Evolutionary conservation across 2,329 filamentous ascomycete species (phyloP), one percentile per base, ranked within the genome.

Genomic region (Colletotrichum costaricense): DNA sequence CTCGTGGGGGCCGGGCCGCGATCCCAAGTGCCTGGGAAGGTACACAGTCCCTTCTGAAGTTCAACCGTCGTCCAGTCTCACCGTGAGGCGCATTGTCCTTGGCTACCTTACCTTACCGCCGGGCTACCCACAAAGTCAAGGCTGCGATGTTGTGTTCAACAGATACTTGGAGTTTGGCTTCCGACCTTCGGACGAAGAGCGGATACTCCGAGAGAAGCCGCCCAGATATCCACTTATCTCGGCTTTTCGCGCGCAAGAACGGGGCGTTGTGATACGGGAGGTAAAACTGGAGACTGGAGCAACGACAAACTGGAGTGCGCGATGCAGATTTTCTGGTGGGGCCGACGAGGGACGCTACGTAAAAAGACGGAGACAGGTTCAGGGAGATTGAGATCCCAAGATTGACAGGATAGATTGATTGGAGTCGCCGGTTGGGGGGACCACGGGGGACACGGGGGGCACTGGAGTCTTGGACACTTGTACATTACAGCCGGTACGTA

Each of bases 131-230:
- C 8, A 46, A 33, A 66, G 33, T 33, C 35, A 46, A 46, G 52
- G 35, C 63, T 57, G 63, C 63, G 24, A 49, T 49, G n/a, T 33
- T 33, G 33, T 58, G 30, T 46, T 59, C 16, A 30, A 38, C 22
- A 22, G 33, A 33, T 57, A 42, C 19, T 30, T 26, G 35, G 22
- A 57, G 66, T 38, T 60, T 33, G 55, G 33, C 54, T 65, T 73
- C 66, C 67, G 70, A 73, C 64, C 22, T 65, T 73, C 70, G 70
- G 70, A 70, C 56, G 67, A 73, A 58, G 67, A 52, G 60, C 49
- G 56, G 70, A 67, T 70, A 63, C 56, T 73, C 70, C 70, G 66
- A 73, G 55, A 66, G 60, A 70, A 73, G 67, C 70, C 70, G 70
- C 67, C 60, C 38, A 65, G 60, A 49, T 28, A 64, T 60, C 69